These are phyloP conservation scores for Aspergillus tanneri DNA, from an alignment of 2,329 filamentous ascomycete genomes.

Conservation along the genomic window DNA sequence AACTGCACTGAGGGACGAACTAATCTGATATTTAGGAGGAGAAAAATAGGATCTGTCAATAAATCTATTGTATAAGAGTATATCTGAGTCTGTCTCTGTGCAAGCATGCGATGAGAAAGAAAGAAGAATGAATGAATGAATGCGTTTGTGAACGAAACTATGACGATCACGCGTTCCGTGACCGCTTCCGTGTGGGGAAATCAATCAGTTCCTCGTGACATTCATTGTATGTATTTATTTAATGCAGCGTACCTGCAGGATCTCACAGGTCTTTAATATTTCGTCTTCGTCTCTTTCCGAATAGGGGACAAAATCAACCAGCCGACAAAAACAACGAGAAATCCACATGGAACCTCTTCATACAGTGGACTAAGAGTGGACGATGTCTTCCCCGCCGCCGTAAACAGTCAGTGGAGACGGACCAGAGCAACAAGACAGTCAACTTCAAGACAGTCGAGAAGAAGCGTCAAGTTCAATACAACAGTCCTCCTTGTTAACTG, in stretches of 20 bases:
- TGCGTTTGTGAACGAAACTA: conserved; percentile 6
- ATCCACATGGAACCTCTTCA: too few species aligned
- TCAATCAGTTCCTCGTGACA: neutral
- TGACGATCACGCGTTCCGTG: conserved; percentile 20
- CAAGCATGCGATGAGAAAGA: too few species aligned
- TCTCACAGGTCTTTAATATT: too few species aligned
- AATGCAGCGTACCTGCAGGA: too few species aligned
- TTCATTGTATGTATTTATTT: too few species aligned
- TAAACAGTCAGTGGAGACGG: conserved; percentile 18
- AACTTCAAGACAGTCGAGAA: neutral
- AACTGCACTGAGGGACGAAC: neutral
- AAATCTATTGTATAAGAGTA: too few species aligned
- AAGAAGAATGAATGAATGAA: conserved; percentile 6
- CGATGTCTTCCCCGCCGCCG: conserved; percentile 9
- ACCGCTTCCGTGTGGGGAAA: conserved; percentile 24
- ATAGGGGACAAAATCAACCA: too few species aligned
- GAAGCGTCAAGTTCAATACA: too few species aligned
- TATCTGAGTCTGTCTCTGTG: too few species aligned
- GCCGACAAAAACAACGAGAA: neutral
- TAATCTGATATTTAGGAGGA: neutral
- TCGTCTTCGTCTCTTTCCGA: too few species aligned
- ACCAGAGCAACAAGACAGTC: neutral
- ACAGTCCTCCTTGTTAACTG: too few species aligned
- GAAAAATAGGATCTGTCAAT: conserved; percentile 8
- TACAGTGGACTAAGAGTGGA: too few species aligned